These are phyloP conservation scores for Dioscorea zingiberensis DNA, from an alignment of 106 monocot species.

Conservation along the genomic window DNA sequence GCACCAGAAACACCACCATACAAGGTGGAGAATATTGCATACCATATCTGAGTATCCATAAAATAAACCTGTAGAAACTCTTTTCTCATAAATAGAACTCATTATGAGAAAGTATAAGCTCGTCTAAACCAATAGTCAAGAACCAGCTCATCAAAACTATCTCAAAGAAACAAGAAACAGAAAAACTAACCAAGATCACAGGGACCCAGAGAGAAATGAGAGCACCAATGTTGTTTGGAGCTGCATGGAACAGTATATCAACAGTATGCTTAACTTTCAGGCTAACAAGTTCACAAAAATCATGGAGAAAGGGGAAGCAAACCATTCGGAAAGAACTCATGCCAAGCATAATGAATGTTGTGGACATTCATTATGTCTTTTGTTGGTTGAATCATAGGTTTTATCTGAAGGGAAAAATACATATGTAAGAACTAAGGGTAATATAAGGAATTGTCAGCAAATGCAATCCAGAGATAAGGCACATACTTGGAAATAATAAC, in stretches of 20 bases:
- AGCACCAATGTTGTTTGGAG: conserved; percentile 70
- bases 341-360: conserved; percentile 85
- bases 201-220: conserved; percentile 85
- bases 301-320: conserved; percentile 9
- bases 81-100: background rate
- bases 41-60: conserved; percentile 99
- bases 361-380: conserved; percentile 92
- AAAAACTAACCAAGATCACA: conserved; percentile 67
- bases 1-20: conserved; percentile 94
- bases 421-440: background rate
- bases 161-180: conserved; percentile 4
- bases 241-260: conserved; percentile 39
- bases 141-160: background rate
- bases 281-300: no score
- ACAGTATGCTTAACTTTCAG: background rate
- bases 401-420: conserved; percentile 50
- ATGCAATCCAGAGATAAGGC: background rate
- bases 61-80: conserved; percentile 73
- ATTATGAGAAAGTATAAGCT: background rate
- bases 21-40: conserved; percentile 90
- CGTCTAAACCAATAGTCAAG: background rate
- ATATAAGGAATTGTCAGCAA: no score
- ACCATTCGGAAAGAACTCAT: conserved; percentile 98
- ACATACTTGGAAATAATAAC: conserved; percentile 71
- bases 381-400: conserved; percentile 82